Percentiles rank a stretch among this genome's conserved stretches.
These are phyloP conservation scores for Sclerotinia sclerotiorum DNA, from an alignment of 2,329 filamentous ascomycete genomes.

Conservation along the genomic window DNA sequence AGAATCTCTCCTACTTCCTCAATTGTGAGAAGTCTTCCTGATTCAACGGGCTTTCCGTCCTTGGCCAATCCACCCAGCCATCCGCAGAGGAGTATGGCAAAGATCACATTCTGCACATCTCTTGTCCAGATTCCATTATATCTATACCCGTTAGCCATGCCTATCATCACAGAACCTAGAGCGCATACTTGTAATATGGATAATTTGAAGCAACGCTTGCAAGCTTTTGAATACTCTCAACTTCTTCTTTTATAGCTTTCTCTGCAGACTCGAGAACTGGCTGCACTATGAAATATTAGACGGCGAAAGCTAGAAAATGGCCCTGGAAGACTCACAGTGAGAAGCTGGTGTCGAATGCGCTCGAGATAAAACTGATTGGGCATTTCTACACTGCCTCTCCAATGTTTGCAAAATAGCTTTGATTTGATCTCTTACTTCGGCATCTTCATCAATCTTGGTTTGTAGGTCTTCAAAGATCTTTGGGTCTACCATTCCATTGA, in stretches of 20 bases:
- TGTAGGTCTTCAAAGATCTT: slow-evolving; percentile 85
- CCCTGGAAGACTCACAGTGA: slow-evolving; percentile 50
- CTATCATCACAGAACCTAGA: background rate
- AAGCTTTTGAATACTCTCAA: slow-evolving; percentile 69
- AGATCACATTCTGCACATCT: slow-evolving; percentile 76
- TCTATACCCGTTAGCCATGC: slow-evolving; percentile 42
- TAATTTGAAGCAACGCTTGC: slow-evolving; percentile 74
- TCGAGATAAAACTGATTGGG: slow-evolving; percentile 80
- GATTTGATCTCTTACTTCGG: slow-evolving; percentile 77
- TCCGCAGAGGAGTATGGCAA: slow-evolving; percentile 56
- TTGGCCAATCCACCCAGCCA: slow-evolving; percentile 75
- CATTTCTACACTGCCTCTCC: slow-evolving; percentile 77
- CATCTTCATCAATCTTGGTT: slow-evolving; percentile 85
- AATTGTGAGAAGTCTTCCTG: slow-evolving; percentile 74
- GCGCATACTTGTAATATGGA: slow-evolving; percentile 86
- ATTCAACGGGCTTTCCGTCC: slow-evolving; percentile 53
- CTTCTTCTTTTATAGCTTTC: slow-evolving; percentile 67
- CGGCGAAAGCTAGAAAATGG: background rate
- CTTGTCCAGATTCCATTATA: slow-evolving; percentile 86
- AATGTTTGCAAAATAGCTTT: slow-evolving; percentile 77
- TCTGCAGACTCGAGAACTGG: slow-evolving; percentile 69
- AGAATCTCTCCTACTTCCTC: slow-evolving; percentile 82
- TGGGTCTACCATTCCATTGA: slow-evolving; percentile 54
- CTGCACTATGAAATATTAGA: slow-evolving; percentile 52
- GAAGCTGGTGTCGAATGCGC: slow-evolving; percentile 81